phyloP scores from a whole-genome alignment of 495 filamentous ascomycete species.

The Astrothelium macrocarpum region DNA sequence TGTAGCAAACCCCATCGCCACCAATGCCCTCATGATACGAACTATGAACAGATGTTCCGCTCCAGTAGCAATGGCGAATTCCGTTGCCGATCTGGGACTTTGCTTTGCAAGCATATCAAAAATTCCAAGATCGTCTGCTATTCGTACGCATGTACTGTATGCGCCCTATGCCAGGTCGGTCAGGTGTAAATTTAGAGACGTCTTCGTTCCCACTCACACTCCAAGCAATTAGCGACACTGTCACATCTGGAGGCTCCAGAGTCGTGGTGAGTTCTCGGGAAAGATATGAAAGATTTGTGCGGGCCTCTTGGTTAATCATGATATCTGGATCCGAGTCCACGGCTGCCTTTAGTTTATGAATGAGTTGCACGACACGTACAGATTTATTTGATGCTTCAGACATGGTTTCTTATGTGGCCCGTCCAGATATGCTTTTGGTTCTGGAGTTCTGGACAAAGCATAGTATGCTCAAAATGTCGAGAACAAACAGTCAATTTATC shows the following conservation, averaged over 20 bases:
- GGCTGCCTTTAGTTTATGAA: neutral
- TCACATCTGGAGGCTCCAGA: slow-evolving; percentile 2
- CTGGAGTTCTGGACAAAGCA: no score
- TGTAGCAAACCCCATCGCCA: slow-evolving; percentile 8
- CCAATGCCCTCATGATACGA: slow-evolving; percentile 8
- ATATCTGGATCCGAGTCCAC: neutral
- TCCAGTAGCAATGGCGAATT: slow-evolving; percentile 1
- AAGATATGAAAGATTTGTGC: neutral
- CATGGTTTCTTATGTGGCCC: no score
- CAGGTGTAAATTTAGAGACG: neutral
- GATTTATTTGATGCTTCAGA: neutral
- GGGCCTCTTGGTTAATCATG: neutral
- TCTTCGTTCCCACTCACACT: neutral
- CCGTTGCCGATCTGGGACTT: neutral
- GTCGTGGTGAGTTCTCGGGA: neutral
- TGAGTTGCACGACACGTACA: neutral
- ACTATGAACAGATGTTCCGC: slow-evolving; percentile 1
- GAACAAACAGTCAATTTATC: no score
- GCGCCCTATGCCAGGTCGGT: neutral
- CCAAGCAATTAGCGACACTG: neutral
- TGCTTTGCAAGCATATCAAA: slow-evolving; percentile 7
- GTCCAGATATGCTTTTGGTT: no score
- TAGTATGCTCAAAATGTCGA: no score
- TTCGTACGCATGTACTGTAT: slow-evolving; percentile 5
- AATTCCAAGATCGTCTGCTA: slow-evolving; percentile 10